Conservation (phyloP, 2,329 filamentous ascomycete genomes). For the Aureobasidium mangrovei region DNA sequence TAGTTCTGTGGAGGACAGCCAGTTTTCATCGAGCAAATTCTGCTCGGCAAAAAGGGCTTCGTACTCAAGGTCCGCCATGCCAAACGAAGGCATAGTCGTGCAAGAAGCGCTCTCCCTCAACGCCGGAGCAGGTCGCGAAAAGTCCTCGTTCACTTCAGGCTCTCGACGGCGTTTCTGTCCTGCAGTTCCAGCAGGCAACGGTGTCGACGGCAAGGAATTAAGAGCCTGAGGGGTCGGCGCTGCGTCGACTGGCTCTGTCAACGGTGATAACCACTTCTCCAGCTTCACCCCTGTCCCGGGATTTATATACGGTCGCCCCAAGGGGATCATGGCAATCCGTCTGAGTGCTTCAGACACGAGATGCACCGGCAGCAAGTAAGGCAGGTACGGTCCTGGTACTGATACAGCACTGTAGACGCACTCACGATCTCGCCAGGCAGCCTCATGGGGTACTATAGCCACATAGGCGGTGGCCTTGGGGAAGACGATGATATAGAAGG, state of each 20-base stretch:
- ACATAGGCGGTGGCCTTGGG: background rate
- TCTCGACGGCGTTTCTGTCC: background rate
- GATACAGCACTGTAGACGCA: background rate
- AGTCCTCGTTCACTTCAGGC: background rate
- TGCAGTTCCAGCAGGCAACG: background rate
- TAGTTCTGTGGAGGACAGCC: background rate
- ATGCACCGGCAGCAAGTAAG: slow-evolving; percentile 1
- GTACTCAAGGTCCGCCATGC: background rate
- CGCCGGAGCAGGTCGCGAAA: background rate
- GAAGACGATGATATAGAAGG: slow-evolving; percentile 9
- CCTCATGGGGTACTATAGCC: slow-evolving; percentile 1
- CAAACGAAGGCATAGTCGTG: background rate
- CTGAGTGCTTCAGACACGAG: background rate
- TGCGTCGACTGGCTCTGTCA: background rate
- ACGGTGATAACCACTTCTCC: background rate
- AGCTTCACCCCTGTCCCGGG: slow-evolving; percentile 1
- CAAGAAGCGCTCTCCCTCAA: background rate
- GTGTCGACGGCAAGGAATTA: background rate
- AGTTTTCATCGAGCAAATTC: background rate
- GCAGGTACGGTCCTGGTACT: background rate
- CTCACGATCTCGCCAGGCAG: background rate
- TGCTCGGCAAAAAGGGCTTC: background rate
- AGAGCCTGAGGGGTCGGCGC: background rate
- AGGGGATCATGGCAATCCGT: background rate
- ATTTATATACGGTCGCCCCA: background rate